These are phyloP conservation scores for Diaporthe sp. DNA, from an alignment of 2,329 filamentous ascomycete genomes.

Conservation along the genomic window DNA sequence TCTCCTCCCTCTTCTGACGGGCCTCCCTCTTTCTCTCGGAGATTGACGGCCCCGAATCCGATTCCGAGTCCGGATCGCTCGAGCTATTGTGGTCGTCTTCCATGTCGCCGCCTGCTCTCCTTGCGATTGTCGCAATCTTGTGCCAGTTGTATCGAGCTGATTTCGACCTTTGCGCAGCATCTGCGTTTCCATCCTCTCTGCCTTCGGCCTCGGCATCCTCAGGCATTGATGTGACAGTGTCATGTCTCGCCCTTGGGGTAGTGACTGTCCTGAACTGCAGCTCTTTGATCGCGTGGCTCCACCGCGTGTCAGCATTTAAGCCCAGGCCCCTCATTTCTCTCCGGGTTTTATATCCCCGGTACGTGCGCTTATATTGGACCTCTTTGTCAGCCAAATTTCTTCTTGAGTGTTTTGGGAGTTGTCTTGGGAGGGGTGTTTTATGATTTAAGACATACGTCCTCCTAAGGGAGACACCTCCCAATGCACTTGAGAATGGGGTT, in stretches of 20 bases:
- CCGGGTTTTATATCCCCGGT: constrained; percentile 81
- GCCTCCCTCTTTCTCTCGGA: constrained; percentile 56
- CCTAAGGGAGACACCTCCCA: no score
- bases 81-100: constrained; percentile 54
- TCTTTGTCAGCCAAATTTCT: no score
- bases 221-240: constrained; percentile 21
- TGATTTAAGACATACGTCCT: no score
- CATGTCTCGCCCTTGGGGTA: constrained; percentile 57
- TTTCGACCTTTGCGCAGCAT: constrained; percentile 44
- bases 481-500: no score
- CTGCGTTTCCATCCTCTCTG: constrained; percentile 38
- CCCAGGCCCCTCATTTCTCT: constrained; percentile 78
- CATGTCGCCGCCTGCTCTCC: constrained; percentile 79
- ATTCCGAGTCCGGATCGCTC: constrained; percentile 59
- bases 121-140: constrained; percentile 78
- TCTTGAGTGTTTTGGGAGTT: no score
- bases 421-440: no score
- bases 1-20: constrained; percentile 59
- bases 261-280: constrained; percentile 67
- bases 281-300: constrained; percentile 76
- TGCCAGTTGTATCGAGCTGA: constrained; percentile 80
- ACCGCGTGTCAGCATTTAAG: constrained; percentile 78
- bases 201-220: constrained; percentile 33
- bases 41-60: constrained; percentile 49
- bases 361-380: constrained; percentile 66